Percentiles rank a stretch among this genome's conserved stretches.
These are phyloP conservation scores for Schwanniomyces pseudopolymorphus DNA, from an alignment of 805 yeast species.

Conservation along the genomic window DNA sequence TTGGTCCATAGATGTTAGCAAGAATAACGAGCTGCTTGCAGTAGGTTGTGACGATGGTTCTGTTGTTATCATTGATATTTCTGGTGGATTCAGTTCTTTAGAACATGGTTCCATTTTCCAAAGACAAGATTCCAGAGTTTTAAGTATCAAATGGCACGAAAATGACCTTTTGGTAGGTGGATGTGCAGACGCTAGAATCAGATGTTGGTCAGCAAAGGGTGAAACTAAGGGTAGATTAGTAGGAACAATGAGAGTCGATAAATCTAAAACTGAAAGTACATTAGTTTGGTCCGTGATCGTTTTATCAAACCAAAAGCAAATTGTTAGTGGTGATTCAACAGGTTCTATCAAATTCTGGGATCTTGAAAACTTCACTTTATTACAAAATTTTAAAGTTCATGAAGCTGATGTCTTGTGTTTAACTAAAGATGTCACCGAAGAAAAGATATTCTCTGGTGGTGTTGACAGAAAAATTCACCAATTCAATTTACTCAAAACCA, in stretches of 20 bases:
- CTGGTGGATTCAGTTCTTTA: conserved; percentile 81
- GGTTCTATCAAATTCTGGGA: conserved; percentile 96
- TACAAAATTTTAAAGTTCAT: conserved; percentile 80
- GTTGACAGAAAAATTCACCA: conserved; percentile 89
- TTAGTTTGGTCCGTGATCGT: conserved; percentile 84
- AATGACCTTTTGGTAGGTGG: conserved; percentile 78
- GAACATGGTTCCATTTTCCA: conserved; percentile 76
- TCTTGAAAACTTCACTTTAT: conserved; percentile 65
- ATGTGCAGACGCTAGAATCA: conserved; percentile 89
- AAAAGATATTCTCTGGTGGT: conserved; percentile 80
- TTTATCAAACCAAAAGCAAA: conserved; percentile 61
- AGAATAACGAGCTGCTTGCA: conserved; percentile 62
- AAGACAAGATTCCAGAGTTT: conserved; percentile 79
- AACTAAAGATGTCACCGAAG: conserved; percentile 57
- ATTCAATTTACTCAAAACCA: conserved; percentile 48
- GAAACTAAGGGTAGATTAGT: conserved; percentile 63
- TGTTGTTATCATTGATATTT: conserved; percentile 77
- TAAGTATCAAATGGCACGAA: conserved; percentile 74
- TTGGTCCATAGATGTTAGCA: conserved; percentile 80
- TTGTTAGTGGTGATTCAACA: conserved; percentile 96
- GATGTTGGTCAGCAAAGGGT: conserved; percentile 68
- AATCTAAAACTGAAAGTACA: conserved; percentile 80
- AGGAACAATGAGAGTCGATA: conserved; percentile 89
- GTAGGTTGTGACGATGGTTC: conserved; percentile 96
- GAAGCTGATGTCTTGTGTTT: conserved; percentile 88